Conservation (phyloP, 352 stramenopile species). For the Phytopythium montanum region DNA sequence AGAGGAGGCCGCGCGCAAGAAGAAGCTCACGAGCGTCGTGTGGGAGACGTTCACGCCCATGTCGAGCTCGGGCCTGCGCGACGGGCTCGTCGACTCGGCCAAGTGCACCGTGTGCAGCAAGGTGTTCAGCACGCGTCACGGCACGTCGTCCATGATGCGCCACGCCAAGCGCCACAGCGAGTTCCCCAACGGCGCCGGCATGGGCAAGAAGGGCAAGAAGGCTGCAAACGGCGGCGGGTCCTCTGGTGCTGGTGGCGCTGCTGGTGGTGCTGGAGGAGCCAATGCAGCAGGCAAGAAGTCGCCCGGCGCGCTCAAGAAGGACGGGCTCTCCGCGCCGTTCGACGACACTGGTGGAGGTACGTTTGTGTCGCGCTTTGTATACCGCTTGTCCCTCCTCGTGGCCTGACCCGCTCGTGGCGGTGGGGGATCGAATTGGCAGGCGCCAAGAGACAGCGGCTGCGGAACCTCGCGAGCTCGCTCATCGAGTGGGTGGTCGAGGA, state of each 20-base stretch:
- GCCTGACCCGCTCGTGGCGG: no score
- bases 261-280: background rate
- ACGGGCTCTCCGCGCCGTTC: conserved; percentile 30
- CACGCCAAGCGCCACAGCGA: conserved; percentile 77
- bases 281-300: conserved; percentile 36
- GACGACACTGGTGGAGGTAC: conserved; percentile 65
- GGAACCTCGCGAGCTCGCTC: conserved; percentile 53
- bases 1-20: conserved; percentile 63
- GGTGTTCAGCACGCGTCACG: conserved; percentile 75
- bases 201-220: conserved; percentile 56
- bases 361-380: conserved; percentile 8
- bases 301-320: conserved; percentile 36
- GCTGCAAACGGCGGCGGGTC: conserved; percentile 19
- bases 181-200: conserved; percentile 45
- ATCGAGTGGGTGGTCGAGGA: conserved; percentile 80
- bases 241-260: background rate
- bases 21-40: conserved; percentile 81
- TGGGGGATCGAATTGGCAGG: no score
- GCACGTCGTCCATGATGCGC: conserved; percentile 82
- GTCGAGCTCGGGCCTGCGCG: conserved; percentile 54
- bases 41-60: conserved; percentile 82
- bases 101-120: conserved; percentile 77
- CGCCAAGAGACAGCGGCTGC: conserved; percentile 61
- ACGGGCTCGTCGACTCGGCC: conserved; percentile 67
- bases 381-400: conserved; percentile 1